phyloP scores from a whole-genome alignment of 805 yeast genomes.

The Monosporozyma unispora region DNA sequence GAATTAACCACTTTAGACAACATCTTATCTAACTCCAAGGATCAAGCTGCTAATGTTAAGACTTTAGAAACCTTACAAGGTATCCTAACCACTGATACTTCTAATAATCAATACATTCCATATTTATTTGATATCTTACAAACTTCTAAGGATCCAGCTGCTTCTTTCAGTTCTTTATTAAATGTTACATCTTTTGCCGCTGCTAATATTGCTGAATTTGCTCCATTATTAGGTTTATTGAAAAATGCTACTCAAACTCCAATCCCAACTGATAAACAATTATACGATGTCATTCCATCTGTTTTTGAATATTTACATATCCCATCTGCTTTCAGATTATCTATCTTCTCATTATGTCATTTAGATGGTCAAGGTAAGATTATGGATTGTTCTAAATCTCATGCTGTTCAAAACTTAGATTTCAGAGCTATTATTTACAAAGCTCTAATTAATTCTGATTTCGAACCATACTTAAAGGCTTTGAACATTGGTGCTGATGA shows the following conservation, averaged over 20 bases:
- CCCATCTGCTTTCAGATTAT: constrained; percentile 23
- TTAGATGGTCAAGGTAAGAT: constrained; percentile 15
- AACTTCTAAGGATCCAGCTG: constrained; percentile 19
- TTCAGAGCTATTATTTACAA: constrained; percentile 26
- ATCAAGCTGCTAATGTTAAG: constrained; percentile 15
- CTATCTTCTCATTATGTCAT: constrained; percentile 27
- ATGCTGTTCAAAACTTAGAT: constrained; percentile 29
- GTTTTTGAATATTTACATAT: constrained; percentile 21
- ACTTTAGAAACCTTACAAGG: constrained; percentile 14
- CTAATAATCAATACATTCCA: constrained; percentile 15
- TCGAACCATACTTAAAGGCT: constrained; percentile 25
- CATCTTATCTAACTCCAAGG: constrained; percentile 15
- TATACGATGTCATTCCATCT: constrained; percentile 18
- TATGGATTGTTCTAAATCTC: constrained; percentile 19
- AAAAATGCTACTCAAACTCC: constrained; percentile 9
- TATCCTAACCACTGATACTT: constrained; percentile 9
- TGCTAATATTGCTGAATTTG: constrained; percentile 12
- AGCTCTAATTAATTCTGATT: constrained; percentile 24
- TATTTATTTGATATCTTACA: constrained; percentile 16
- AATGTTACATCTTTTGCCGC: constrained; percentile 20
- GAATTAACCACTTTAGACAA: constrained; percentile 19
- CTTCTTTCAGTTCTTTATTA: constrained; percentile 18
- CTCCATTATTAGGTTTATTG: constrained; percentile 18
- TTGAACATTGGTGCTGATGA: constrained; percentile 20
- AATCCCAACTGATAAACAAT: constrained; percentile 14